phyloP scores from a whole-genome alignment of 2,329 filamentous ascomycete genomes.

The Raffaelea arxii region DNA sequence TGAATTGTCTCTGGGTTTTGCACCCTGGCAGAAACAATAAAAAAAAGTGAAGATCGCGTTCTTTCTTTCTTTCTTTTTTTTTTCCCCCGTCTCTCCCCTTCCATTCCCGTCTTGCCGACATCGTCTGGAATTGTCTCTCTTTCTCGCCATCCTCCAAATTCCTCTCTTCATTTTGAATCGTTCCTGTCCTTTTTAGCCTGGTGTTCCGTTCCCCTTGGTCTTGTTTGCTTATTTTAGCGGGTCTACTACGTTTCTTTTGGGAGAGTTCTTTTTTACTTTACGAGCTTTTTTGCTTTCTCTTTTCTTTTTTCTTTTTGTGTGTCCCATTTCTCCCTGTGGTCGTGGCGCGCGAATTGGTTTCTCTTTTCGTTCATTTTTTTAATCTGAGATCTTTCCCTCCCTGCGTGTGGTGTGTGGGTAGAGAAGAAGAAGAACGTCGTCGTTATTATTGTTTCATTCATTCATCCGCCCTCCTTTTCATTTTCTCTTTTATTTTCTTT shows the following conservation, averaged over 20 bases:
- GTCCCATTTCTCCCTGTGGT: background rate
- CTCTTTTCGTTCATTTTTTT: background rate
- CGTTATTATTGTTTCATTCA: background rate
- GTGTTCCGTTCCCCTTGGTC: background rate
- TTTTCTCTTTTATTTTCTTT: background rate
- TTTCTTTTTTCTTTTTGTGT: background rate
- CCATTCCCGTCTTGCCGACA: too few relatives aligned
- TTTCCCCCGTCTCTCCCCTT: too few relatives aligned
- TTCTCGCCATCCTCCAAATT: too few relatives aligned
- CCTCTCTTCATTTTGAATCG: too few relatives aligned
- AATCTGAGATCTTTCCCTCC: too few relatives aligned
- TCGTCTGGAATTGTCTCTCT: too few relatives aligned
- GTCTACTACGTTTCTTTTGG: background rate
- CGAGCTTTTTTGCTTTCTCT: conserved; percentile 11
- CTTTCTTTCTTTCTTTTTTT: too few relatives aligned
- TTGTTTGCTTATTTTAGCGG: background rate
- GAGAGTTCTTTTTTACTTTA: background rate
- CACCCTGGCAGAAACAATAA: too few relatives aligned
- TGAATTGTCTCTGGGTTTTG: too few relatives aligned
- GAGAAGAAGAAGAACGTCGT: background rate
- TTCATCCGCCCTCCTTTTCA: background rate
- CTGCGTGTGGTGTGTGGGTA: too few relatives aligned
- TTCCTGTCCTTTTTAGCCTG: background rate
- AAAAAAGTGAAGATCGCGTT: too few relatives aligned
- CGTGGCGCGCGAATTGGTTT: background rate